Conservation (phyloP, 2,329 filamentous ascomycete species). For the Claviceps maximensis region DNA sequence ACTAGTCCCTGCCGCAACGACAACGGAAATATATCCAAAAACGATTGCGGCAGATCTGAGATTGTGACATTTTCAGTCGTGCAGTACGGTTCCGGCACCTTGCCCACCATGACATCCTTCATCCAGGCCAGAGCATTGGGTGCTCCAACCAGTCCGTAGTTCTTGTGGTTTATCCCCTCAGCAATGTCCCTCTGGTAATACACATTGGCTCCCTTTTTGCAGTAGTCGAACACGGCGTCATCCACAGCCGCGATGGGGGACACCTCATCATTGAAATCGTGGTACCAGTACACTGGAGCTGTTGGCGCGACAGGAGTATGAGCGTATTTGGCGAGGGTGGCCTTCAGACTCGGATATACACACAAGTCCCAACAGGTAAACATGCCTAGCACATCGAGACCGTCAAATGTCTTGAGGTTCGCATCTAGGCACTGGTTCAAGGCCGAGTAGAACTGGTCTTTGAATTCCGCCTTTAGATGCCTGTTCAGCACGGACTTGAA, state of each 20-base stretch:
- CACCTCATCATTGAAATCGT: background rate
- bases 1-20: background rate
- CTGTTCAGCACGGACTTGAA: background rate
- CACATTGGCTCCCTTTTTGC: background rate
- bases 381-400: background rate
- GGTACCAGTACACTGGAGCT: background rate
- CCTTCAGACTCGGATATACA: background rate
- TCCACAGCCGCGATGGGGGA: background rate
- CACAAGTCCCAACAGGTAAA: background rate
- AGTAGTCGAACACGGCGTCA: background rate
- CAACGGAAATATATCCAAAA: background rate
- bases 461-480: background rate
- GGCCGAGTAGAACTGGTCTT: background rate
- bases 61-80: background rate
- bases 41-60: background rate
- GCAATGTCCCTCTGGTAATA: background rate
- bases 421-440: background rate
- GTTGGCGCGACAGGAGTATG: background rate
- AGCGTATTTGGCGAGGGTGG: background rate
- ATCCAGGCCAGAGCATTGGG: background rate
- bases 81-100: background rate
- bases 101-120: background rate
- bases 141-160: background rate
- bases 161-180: background rate
- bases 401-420: background rate